These are phyloP conservation scores for Boletus rex-veris DNA, from an alignment of 768 basidiomycete species.

Conservation along the genomic window DNA sequence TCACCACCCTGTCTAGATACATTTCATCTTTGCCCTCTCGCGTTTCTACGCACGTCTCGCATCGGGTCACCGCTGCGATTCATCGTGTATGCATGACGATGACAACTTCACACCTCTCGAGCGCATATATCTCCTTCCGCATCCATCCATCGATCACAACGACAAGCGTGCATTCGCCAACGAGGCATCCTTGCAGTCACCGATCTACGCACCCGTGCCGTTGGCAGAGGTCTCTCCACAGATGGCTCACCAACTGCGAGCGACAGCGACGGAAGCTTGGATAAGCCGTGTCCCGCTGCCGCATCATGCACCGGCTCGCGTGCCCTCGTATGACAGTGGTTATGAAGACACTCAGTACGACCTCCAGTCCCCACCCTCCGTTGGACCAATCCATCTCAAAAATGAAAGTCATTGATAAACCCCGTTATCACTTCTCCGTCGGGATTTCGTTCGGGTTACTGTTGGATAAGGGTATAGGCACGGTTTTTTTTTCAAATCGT, in stretches of 20 bases:
- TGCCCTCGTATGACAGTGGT: background rate
- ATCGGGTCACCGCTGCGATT: slow-evolving; percentile 33
- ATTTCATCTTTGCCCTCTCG: slow-evolving; percentile 71
- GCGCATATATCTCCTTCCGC: slow-evolving; percentile 61
- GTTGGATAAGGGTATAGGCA: background rate
- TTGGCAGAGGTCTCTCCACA: slow-evolving; percentile 52
- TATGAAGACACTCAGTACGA: background rate
- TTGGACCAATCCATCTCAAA: slow-evolving; percentile 23
- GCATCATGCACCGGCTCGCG: background rate
- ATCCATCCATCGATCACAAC: slow-evolving; percentile 14
- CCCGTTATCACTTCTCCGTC: background rate
- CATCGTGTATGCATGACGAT: slow-evolving; percentile 13
- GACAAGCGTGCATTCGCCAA: slow-evolving; percentile 1
- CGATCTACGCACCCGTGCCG: slow-evolving; percentile 69
- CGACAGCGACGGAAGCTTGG: slow-evolving; percentile 68
- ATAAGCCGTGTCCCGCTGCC: slow-evolving; percentile 31
- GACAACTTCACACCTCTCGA: slow-evolving; percentile 39
- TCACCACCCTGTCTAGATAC: slow-evolving; percentile 45
- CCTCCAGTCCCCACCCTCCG: background rate
- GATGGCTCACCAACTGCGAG: slow-evolving; percentile 47
- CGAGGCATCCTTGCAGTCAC: slow-evolving; percentile 6
- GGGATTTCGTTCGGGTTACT: background rate
- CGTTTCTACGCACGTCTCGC: slow-evolving; percentile 58
- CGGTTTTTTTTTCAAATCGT: background rate
- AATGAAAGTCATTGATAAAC: slow-evolving; percentile 7